Base-by-base conservation (phyloP, 352 stramenopile genomes). In the Pythium phragmiticola region DNA sequence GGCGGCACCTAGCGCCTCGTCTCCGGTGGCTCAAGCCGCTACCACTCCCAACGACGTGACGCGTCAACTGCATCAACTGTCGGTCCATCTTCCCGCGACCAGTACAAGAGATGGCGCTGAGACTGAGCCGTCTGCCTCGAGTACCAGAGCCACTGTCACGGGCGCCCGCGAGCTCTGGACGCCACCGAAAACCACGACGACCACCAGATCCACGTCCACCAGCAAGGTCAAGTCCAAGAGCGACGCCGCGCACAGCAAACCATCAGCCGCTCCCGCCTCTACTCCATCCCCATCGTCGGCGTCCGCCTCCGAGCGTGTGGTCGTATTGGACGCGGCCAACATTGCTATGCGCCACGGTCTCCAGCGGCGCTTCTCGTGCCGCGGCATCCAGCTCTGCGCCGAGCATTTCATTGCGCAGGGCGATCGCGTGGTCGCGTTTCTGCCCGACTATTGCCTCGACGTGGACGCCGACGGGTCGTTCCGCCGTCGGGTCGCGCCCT, bases 261-360 rank as follows among this genome's bases (percentile, higher is more conserved):
- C 28, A 50, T 8, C 33, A 6, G 6, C 49, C 21, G 39, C 23
- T 16, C 11, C 23, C 7, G 7, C 41, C 17, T 19, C 16, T 36
- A 11, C 56, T 7, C 37, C 9, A 39, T 39, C 34, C 4, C 11
- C 34, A 39, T 39, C 34, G 11, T 39, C 34, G n/a, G 21, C 39
- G 7, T 48, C 55, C 12, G 19, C n/a, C 4, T 37, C 26, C 12
- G 57, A 68, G 14, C 65, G 65, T 1, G 65, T 72, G 2, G 65
- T 72, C 5, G 65, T 72, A 21, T 41, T 72, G 26, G 65, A 72
- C 50, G 82, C 76, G 0, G 72, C 85, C 17, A 95, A 95, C 55
- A 82, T 95, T 11, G 87, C 87, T 16, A 92, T 95, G 87, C 74
- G 82, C 11, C 82, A 94, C 60, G 87, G 87, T 0, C 74, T 86